Evolutionary conservation across 495 filamentous ascomycete genomes (phyloP), one percentile per base, ranked within the genome.

Genomic region (Aspergillus leporis): DNA sequence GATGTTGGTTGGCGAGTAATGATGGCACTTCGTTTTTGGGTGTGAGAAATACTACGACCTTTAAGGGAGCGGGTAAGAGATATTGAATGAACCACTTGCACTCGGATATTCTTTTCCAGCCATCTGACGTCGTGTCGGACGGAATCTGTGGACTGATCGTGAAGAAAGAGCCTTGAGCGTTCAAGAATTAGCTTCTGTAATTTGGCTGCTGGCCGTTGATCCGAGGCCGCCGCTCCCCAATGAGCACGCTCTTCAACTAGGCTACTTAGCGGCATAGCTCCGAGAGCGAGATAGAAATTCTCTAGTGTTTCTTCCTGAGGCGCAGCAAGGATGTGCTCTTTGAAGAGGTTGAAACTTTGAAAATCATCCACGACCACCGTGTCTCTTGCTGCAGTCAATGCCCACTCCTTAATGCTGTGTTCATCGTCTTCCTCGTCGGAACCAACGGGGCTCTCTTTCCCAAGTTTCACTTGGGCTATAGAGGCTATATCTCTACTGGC

Each of bases 251-350:
- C 76, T 61, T 82, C 78, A 8, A 83, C 71, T 9, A 80, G 63
- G 6, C 64, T 63, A 54, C 76, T 78, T 32, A 83, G 64, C 25
- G 78, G 69, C 14, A 70, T 45, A 18, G 79, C 71, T 5, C 81
- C 81, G 12, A 84, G 69, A 43, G 73, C 73, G 36, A 83, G 66
- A 67, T 98, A 99, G 64, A 98, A 92, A 5, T 81, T 79, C 68
- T 99, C 94, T 2, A 99, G 74, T 0, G 70, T 61, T 59, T 98
- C 94, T 56, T 98, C 94, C 66, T 93, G 88, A 0, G 94, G 94
- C 0, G 93, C 91, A 51, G 86, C 90, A 8, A 93, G 80, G 30
- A 99, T 76, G 49, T 87, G 81, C 13, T 88, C 83, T 65, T 88
- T 90, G 77, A 99, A 99, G 0, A 92, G 71, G 30, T 86, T 85